These are phyloP conservation scores for Sugiyamaella smithiae DNA, from an alignment of 805 yeast genomes.

Conservation along the genomic window DNA sequence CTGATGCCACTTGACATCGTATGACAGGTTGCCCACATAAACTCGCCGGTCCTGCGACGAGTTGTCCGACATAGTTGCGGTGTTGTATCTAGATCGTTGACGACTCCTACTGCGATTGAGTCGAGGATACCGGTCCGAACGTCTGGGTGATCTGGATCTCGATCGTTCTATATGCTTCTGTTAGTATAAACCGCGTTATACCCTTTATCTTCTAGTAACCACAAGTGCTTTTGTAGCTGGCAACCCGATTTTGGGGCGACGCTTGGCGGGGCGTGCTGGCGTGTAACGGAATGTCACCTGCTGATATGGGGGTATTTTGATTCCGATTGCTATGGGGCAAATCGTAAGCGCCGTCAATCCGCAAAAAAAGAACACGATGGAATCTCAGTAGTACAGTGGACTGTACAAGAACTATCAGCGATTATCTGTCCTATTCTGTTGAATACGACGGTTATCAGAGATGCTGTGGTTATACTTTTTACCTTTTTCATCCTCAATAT, in stretches of 20 bases:
- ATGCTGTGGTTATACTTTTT: too few relatives aligned
- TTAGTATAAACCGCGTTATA: background rate
- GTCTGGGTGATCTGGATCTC: background rate
- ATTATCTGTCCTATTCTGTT: too few relatives aligned
- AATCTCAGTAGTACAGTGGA: too few relatives aligned
- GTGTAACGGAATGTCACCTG: too few relatives aligned
- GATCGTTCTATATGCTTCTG: background rate
- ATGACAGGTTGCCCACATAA: constrained; percentile 43
- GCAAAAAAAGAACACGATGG: too few relatives aligned
- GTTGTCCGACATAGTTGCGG: background rate
- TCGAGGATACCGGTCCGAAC: background rate
- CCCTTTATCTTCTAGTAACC: background rate
- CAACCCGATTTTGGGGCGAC: background rate
- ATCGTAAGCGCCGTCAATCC: too few relatives aligned
- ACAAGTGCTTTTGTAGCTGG: background rate
- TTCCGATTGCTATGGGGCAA: too few relatives aligned
- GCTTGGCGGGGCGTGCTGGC: too few relatives aligned
- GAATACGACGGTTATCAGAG: too few relatives aligned
- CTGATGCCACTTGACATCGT: constrained; percentile 39
- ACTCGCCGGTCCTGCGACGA: constrained; percentile 40
- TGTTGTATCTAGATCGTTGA: background rate
- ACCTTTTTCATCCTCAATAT: too few relatives aligned
- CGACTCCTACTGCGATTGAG: background rate
- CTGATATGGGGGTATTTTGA: too few relatives aligned
- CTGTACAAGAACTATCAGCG: too few relatives aligned